Evolutionary conservation across 2,329 filamentous ascomycete species (phyloP), one percentile per base, ranked within the genome.

Genomic region (Beauveria medogensis): DNA sequence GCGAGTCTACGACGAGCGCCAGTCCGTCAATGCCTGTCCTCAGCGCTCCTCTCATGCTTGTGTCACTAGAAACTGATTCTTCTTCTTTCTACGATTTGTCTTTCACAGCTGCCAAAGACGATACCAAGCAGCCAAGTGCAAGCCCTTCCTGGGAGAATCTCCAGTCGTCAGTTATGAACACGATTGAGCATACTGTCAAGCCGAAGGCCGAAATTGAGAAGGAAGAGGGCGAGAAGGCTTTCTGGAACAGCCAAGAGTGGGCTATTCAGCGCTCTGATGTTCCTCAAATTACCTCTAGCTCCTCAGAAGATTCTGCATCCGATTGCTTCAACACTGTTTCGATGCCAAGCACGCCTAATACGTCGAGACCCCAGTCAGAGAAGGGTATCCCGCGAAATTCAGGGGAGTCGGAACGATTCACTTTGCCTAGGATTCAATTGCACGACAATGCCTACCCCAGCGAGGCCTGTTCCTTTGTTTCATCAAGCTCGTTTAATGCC

Each of bases 341-440:
- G 1, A 65, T 65, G 8, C 67, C 71, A 20, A 74, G 74, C 59
- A 78, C 76, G 5, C 76, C 75, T 0, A 70, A 75, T 58, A 74
- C 72, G 0, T 76, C 75, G 1, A 71, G 75, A 14, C 73, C 76
- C 0, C 72, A 76, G 53, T 78, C 75, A 1, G 74, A 75, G 57
- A 73, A 70, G 64, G 70, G 69, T 1, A 62, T 72, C 20, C 66
- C 69, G 0, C 66, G 57, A 16, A 53, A 30, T 28, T 52, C 52
- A 12, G 30, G 46, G 9, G 43, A 60, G 34, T 40, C 41, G 10
- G 57, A 63, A 8, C 41, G 57, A 14, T 40, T 55, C 22, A 57
- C 50, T 12, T 37, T 62, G 40, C 61, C 56, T 28, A 30, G 61
- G 26, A 55, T 62, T 34, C 46, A 59, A 28, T 47, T 62, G 7